Conservation (phyloP, 2,329 filamentous ascomycete genomes). For the Hypoxylon sp. region DNA sequence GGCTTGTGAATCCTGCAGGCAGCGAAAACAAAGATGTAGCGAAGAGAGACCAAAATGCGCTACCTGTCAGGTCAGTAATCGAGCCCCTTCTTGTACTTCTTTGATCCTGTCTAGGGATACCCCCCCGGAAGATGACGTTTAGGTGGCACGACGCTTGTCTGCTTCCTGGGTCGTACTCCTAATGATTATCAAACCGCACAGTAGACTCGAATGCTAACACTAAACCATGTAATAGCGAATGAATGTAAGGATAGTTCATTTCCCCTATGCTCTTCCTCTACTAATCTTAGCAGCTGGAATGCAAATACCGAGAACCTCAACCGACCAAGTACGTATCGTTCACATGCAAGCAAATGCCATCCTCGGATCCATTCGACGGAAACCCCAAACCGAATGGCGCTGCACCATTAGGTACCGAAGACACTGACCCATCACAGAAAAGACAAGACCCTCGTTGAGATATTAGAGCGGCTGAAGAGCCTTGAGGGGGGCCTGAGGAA, state of each 20-base stretch:
- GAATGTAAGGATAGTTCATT: slow-evolving; percentile 36
- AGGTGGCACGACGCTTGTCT: slow-evolving; percentile 16
- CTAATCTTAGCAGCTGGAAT: slow-evolving; percentile 55
- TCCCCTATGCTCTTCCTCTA: slow-evolving; percentile 17
- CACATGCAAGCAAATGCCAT: slow-evolving; percentile 17
- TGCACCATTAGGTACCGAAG: slow-evolving; percentile 18
- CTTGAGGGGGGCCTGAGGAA: slow-evolving; percentile 64
- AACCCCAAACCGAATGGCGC: slow-evolving; percentile 18
- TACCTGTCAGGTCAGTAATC: slow-evolving; percentile 54
- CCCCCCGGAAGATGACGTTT: slow-evolving; percentile 7
- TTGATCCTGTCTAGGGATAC: slow-evolving; percentile 1
- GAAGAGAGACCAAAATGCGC: slow-evolving; percentile 69
- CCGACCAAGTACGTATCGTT: slow-evolving; percentile 66
- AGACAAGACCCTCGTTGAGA: slow-evolving; percentile 69
- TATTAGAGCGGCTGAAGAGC: slow-evolving; percentile 63
- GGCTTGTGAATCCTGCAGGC: slow-evolving; percentile 66
- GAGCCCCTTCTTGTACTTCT: slow-evolving; percentile 14
- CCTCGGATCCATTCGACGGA: slow-evolving; percentile 17
- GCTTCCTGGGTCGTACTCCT: slow-evolving; percentile 11
- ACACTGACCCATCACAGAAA: slow-evolving; percentile 56
- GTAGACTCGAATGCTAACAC: slow-evolving; percentile 25
- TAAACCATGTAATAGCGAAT: slow-evolving; percentile 42
- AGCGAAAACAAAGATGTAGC: slow-evolving; percentile 71
- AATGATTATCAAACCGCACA: slow-evolving; percentile 15
- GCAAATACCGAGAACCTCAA: slow-evolving; percentile 66